Evolutionary conservation across 2,329 filamentous ascomycete species (phyloP).

Genomic region (Colletotrichum sp.): DNA sequence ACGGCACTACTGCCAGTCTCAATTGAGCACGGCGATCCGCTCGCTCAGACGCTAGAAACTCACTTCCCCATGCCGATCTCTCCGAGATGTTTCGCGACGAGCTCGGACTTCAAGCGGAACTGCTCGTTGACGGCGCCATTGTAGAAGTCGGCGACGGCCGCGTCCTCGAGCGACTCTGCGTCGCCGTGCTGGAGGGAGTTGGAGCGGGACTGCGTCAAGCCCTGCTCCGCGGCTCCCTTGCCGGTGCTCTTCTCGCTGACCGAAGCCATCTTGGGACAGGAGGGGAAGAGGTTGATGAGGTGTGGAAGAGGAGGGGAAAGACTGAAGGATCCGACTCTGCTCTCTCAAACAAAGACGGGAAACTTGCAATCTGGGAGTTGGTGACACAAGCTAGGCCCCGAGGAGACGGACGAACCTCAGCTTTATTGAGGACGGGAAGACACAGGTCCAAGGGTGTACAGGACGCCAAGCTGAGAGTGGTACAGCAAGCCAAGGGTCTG

Average conservation of each 20-base stretch:
- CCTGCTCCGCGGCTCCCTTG: background rate
- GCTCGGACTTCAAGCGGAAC: constrained; percentile 37
- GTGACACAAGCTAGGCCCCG: background rate
- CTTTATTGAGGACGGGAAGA: constrained; percentile 5
- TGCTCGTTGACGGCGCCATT: constrained; percentile 31
- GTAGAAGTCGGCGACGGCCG: constrained; percentile 39
- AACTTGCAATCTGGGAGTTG: background rate
- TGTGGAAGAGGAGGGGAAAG: background rate
- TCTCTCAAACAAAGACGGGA: constrained; percentile 20
- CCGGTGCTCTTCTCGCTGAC: constrained; percentile 11
- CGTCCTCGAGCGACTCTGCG: constrained; percentile 26
- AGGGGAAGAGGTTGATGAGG: background rate
- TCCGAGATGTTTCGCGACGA: constrained; percentile 30
- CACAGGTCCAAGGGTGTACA: background rate
- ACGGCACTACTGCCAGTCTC: background rate
- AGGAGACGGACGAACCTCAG: background rate
- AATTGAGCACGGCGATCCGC: background rate
- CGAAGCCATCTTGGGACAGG: background rate
- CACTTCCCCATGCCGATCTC: constrained; percentile 39
- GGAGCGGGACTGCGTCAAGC: background rate
- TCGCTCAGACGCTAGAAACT: constrained; percentile 4
- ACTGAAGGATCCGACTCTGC: background rate
- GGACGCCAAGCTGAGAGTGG: background rate
- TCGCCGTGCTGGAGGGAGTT: constrained; percentile 8
- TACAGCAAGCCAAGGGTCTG: background rate